phyloP scores from a whole-genome alignment of 371 early-diverging fungal genomes.

The Apophysomyces elegans region DNA sequence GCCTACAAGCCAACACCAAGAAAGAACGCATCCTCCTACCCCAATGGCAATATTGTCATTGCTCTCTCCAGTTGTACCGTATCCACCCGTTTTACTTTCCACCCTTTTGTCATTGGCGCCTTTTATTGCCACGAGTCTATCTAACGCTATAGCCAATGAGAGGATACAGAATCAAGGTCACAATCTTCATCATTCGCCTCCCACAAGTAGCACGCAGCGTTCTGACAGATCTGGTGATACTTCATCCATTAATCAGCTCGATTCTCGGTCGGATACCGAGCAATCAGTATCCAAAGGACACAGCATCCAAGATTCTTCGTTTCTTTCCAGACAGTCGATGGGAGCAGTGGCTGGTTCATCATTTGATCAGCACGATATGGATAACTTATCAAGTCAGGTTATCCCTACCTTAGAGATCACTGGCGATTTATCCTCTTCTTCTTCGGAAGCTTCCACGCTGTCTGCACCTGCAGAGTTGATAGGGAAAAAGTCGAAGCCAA shows the following conservation, averaged over 20 bases:
- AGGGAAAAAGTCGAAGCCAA: not conserved
- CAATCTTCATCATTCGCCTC: not conserved
- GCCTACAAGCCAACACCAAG: constrained; percentile 15
- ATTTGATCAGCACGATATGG: not conserved
- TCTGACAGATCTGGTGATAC: not conserved
- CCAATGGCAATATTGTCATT: constrained; percentile 67
- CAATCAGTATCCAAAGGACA: constrained; percentile 20
- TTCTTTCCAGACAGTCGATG: not conserved
- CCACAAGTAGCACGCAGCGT: not conserved
- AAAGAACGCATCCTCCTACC: constrained; percentile 32
- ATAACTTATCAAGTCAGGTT: not conserved
- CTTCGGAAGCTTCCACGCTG: not conserved
- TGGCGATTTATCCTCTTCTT: not conserved
- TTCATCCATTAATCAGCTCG: not conserved
- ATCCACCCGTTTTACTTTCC: constrained; percentile 55
- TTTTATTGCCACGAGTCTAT: constrained; percentile 55
- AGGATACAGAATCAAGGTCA: constrained; percentile 8
- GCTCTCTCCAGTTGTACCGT: constrained; percentile 63
- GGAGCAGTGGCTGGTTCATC: not conserved
- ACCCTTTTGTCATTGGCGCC: constrained; percentile 54
- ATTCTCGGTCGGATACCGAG: constrained; percentile 12
- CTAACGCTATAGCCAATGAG: constrained; percentile 34
- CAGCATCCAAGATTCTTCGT: not conserved
- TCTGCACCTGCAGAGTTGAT: constrained; percentile 3
- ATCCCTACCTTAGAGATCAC: not conserved